Evolutionary conservation across 345 rosid species (phyloP), one percentile per base, ranked within the genome.

Genomic region (Lepidium didymum): DNA sequence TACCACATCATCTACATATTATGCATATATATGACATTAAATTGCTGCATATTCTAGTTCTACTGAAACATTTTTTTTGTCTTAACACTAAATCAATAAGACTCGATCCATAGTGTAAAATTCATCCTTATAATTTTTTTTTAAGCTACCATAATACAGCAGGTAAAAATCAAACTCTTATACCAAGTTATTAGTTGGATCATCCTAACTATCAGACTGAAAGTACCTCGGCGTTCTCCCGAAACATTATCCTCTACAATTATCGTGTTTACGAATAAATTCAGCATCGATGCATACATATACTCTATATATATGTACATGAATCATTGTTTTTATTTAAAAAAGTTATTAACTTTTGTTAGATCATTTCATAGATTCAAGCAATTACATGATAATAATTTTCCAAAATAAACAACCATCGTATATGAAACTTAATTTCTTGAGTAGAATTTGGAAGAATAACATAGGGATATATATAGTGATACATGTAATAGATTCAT

Each of bases 401-500:
- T 51, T 27, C 46, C 18, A 42, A 23, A n/a, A 19, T 33, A 70
- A 34, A 53, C 23, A 14, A 40, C 46, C 44, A 64, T 64, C 51
- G 38, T 64, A 49, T 38, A 44, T 46, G 44, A 11, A 43, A 60
- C 34, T 21, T 50, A 51, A 34, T 34, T 50, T 35, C 23, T 72
- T 27, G 44, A 64, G 56, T 23, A 64, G n/a, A 40, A 38, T 18
- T 56, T 25, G 44, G 36, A 46, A 29, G n/a, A 65, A 41, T 49
- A 43, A 51, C 49, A 65, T 40, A 40, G 19, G 7, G 10, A 23
- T 23, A 65, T 51, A 53, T 18, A 53, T 41, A 51, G 62, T 34
- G 77, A 73, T 35, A 73, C 68, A 66, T 50, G 56, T 58, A 73
- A 46, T 58, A 73, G 67, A 53, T 66, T 66, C 18, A 42, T 23